Conservation (phyloP, 345 rosid genomes). For the Linum lewisii region DNA sequence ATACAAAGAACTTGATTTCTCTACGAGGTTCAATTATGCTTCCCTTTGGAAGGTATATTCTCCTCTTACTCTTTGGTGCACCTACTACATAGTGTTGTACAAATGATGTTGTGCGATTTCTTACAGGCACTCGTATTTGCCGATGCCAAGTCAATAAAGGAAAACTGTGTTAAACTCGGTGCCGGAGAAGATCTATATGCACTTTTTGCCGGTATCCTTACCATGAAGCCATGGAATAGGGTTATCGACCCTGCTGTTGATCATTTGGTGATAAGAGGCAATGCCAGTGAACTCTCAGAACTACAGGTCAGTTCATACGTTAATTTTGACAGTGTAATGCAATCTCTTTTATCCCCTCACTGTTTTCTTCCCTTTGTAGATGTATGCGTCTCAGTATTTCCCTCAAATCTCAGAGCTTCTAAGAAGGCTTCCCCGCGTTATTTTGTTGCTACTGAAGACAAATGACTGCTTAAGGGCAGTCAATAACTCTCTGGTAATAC, state of each 20-base stretch:
- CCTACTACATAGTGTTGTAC: constrained; percentile 1
- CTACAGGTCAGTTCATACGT: constrained; percentile 41
- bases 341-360: neutral
- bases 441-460: constrained; percentile 83
- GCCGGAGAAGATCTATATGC: constrained; percentile 88
- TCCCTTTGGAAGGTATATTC: constrained; percentile 67
- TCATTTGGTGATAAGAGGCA: constrained; percentile 80
- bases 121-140: constrained; percentile 62
- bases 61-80: neutral
- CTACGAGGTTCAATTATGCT: constrained; percentile 76
- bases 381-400: constrained; percentile 91
- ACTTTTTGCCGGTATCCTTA: constrained; percentile 76
- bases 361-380: constrained; percentile 26
- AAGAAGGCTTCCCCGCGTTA: constrained; percentile 80
- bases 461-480: constrained; percentile 92
- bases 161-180: constrained; percentile 70
- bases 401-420: constrained; percentile 87
- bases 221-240: constrained; percentile 92
- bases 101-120: constrained; percentile 9
- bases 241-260: constrained; percentile 67
- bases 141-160: constrained; percentile 76
- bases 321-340: neutral
- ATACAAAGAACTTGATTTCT: constrained; percentile 74
- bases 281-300: constrained; percentile 60
- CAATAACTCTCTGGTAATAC: constrained; percentile 59